These are phyloP conservation scores for Kitagawia praeruptora DNA, from an alignment of 129 eudicot genomes.

Conservation along the genomic window DNA sequence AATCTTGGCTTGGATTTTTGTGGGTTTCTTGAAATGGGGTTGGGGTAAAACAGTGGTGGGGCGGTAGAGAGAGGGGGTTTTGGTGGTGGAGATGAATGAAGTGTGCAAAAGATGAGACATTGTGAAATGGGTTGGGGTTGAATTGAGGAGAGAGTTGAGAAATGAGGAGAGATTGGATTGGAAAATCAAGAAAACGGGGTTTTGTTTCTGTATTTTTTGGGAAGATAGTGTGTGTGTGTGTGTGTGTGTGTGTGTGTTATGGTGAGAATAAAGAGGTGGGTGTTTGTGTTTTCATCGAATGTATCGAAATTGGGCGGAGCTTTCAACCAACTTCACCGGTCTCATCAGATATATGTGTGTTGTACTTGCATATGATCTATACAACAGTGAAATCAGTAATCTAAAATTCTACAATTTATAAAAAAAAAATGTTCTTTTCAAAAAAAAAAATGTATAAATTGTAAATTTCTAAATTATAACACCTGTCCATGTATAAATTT, in stretches of 20 bases:
- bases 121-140: background rate
- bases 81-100: constrained; percentile 56
- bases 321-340: constrained; percentile 54
- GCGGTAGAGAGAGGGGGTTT: constrained; percentile 28
- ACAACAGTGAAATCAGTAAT: background rate
- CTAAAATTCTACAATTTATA: no score
- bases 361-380: background rate
- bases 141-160: constrained; percentile 12
- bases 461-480: no score
- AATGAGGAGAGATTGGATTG: constrained; percentile 4
- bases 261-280: constrained; percentile 11
- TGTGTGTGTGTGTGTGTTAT: background rate
- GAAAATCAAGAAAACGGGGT: background rate
- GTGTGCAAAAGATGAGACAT: constrained; percentile 86
- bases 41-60: constrained; percentile 4
- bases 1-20: constrained; percentile 58
- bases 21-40: constrained; percentile 18
- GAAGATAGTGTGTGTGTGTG: background rate
- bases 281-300: constrained; percentile 26
- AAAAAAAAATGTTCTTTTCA: no score
- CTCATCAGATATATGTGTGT: background rate
- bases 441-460: no score
- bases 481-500: no score
- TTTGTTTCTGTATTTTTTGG: background rate
- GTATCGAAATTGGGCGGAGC: constrained; percentile 70